Base-by-base conservation (phyloP, 768 basidiomycete genomes). In the Amanita thiersii region DNA sequence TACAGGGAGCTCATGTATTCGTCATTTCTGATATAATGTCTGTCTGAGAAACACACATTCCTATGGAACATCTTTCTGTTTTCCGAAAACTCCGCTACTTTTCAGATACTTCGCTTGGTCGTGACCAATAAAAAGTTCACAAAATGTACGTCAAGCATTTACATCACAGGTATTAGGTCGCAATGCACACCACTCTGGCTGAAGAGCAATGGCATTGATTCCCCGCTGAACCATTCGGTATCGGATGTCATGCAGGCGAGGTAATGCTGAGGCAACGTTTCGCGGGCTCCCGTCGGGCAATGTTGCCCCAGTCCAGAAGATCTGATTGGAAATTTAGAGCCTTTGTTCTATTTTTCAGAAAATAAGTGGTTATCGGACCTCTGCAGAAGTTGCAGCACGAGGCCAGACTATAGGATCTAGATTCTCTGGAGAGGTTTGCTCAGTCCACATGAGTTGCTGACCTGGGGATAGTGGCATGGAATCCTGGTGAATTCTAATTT, bases 351-450 rank as follows among this genome's bases (percentile, higher is more conserved):
- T 31, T 18, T 3, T 5, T 12, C 23, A 12, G 21, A 24, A 19
- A 4, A 18, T 17, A 31, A 21, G 7, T 24, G 10, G 23, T n/a
- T 6, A 6, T 28, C 46, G 14, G 39, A 62, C 65, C 56, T 88
- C 86, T 0, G 84, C 84, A 9, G 77, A 74, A 0, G 75, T 72
- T 0, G 79, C 80, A 10, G 80, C 79, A 38, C 82, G 70, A 9
- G 83, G 86, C 86, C 86, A 88, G 1, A 72, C 66, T 36, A 77
- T 77, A 2, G 73, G 52, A 50, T 88, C 85, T 19, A 87, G 57
- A 51, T 81, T 87, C 42, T 69, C 63, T n/a, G 81, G 70, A 5
- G 72, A 70, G 0, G 81, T 73, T 55, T 86, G 84, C 54, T 87
- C 85, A 0, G 78, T 70, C 84, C 82, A 88, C 2, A 88, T 64